Evolutionary conservation across 208 protist genomes (phyloP), one percentile per base, ranked within the genome.

Genomic region (Crithidia mellificae): DNA sequence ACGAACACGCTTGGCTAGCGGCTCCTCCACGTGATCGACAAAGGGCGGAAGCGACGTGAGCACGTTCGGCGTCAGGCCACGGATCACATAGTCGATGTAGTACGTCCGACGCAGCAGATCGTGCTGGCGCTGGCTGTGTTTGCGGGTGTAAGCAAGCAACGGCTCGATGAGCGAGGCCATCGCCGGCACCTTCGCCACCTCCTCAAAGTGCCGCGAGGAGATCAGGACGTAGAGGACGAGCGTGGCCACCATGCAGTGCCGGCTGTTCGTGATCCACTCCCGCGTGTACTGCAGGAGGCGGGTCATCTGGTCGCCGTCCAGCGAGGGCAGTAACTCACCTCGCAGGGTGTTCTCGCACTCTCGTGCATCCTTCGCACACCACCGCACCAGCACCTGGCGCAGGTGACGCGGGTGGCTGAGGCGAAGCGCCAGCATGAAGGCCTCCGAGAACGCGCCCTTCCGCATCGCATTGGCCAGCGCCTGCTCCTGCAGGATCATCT

Each of bases 241-340:
- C 50, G 80, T 92, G 9, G 90, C 91, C 14, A 97, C 85, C 34
- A 75, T 69, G 67, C 79, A 85, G 61, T 94, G 81, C 4, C 89
- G 88, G 43, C 87, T 92, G 79, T 96, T 97, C 14, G 87, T 93
- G 38, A 96, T 82, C 93, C 93, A 97, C 80, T 97, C 88, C 0
- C 87, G 87, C 32, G 87, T 94, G 75, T 92, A 97, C 71, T 95
- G 79, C 57, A 97, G 73, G n/a, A 96, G 74, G 8, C 80, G 82
- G 6, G 82, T 63, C 58, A 97, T 52, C 44, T 90, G 64, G 11
- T 92, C 87, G 53, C 83, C 79, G 19, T 66, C 67, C 12, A 95
- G 77, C 0, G 62, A 39, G 0, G 86, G 85, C 47, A 95, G 63
- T 27, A 97, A 72, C 63, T 77, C 75, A 0, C 38, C n/a, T 9